Conservation (phyloP, 1,284 basidiomycete genomes). For the Malassezia equina region DNA sequence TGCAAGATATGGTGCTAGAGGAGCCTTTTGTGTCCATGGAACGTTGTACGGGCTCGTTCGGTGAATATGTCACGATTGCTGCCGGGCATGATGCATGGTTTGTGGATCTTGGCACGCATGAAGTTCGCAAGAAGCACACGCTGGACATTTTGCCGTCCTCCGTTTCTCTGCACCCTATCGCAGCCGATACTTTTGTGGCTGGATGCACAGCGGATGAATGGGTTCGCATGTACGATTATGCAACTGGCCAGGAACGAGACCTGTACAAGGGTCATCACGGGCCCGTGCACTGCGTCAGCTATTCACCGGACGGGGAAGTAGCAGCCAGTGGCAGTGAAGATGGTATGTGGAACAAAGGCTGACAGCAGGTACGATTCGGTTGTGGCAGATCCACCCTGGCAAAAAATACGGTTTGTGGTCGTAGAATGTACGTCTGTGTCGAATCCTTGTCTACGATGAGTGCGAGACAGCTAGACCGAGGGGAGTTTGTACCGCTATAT, state of each 20-base stretch:
- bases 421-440: not conserved
- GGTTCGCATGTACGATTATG: slow-evolving; percentile 83
- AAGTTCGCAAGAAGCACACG: slow-evolving; percentile 25
- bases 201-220: slow-evolving; percentile 86
- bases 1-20: slow-evolving; percentile 63
- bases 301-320: slow-evolving; percentile 94
- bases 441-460: not conserved
- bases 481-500: not conserved
- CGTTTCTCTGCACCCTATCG: slow-evolving; percentile 78
- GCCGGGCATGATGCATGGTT: slow-evolving; percentile 86
- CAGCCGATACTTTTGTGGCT: slow-evolving; percentile 80
- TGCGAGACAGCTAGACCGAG: not conserved
- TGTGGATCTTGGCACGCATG: slow-evolving; percentile 50
- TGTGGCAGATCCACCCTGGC: slow-evolving; percentile 13
- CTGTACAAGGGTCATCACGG: slow-evolving; percentile 95
- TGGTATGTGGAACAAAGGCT: slow-evolving; percentile 53
- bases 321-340: slow-evolving; percentile 88
- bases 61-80: slow-evolving; percentile 75
- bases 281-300: slow-evolving; percentile 85
- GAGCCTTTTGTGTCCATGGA: slow-evolving; percentile 88
- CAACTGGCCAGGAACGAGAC: slow-evolving; percentile 74
- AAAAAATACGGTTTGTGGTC: slow-evolving; percentile 18
- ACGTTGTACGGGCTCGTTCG: slow-evolving; percentile 59
- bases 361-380: slow-evolving; percentile 12
- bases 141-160: slow-evolving; percentile 61